Evolutionary conservation across 2,329 filamentous ascomycete species (phyloP), one percentile per base, ranked within the genome.

Genomic region (Colletotrichum falcatum): DNA sequence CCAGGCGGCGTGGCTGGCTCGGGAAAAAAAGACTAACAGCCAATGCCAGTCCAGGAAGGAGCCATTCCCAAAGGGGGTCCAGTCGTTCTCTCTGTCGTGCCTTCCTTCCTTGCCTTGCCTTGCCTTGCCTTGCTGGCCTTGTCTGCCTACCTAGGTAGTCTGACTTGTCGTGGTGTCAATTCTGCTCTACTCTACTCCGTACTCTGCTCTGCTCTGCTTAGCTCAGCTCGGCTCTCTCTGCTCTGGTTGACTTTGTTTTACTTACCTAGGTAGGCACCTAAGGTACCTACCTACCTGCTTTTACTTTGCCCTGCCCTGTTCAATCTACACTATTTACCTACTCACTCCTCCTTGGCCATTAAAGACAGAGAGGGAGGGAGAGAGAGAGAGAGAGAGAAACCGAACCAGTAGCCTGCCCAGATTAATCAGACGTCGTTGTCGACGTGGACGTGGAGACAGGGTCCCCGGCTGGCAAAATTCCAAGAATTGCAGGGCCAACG

Each of bases 391-490:
- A 46, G 33, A 51, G 54, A 39, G 46, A 16, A n/a, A n/a, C n/a
- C n/a, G n/a, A n/a, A n/a, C n/a, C 39, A 35, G 26, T n/a, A 46
- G 48, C 37, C 35, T 44, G 56, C 2, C 48, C 53, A 39, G 26
- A 20, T 39, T n/a, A n/a, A 44, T 44, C 42, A 54, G 58, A n/a
- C 30, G 46, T 44, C 39, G 39, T 18, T 5, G 6, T 39, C 42
- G 58, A 49, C 44, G 42, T 35, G 28, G 28, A 60, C 56, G 56
- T 60, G 55, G 44, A 37, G 53, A 39, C 58, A 67, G 49, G 46
- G 66, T 48, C 61, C 54, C 46, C 56, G 39, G 58, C 58, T 11
- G 61, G 49, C 49, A 63, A 55, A 63, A 63, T 26, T 51, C 28
- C n/a, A n/a, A 64, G 60, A 55, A 64, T 53, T 39, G 56, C 49